A percentile compares a stretch with the other conserved stretches of the same genome.
Evolutionary conservation across 495 filamentous ascomycete genomes (phyloP).

Genomic region (Talaromyces stipitatus): DNA sequence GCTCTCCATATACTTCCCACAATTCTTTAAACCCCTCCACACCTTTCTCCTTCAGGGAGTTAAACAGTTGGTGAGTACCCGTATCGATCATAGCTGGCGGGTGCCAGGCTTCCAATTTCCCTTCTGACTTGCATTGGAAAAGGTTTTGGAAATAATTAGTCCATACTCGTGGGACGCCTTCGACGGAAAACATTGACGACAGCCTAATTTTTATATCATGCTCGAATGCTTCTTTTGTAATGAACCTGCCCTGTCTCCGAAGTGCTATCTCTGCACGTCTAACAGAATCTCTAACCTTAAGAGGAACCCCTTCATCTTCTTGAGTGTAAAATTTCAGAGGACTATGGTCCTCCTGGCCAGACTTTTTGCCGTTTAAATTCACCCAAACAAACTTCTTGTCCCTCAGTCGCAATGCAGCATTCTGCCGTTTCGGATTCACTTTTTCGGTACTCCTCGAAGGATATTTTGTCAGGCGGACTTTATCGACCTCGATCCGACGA

Average conservation of each 20-base stretch:
- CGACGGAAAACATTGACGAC: slow-evolving; percentile 17
- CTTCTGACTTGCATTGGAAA: slow-evolving; percentile 16
- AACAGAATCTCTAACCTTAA: slow-evolving; percentile 1
- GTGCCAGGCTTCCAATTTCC: slow-evolving; percentile 9
- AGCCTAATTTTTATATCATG: slow-evolving; percentile 13
- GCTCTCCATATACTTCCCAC: slow-evolving; percentile 29
- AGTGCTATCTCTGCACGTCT: slow-evolving; percentile 14
- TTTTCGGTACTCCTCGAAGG: neutral
- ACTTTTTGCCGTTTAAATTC: neutral
- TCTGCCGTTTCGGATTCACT: neutral
- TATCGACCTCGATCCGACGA: neutral
- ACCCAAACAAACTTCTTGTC: neutral
- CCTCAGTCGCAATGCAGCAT: neutral
- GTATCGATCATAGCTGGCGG: slow-evolving; percentile 10
- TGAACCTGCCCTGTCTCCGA: slow-evolving; percentile 9
- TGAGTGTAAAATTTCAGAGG: neutral
- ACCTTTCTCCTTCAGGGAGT: slow-evolving; percentile 16
- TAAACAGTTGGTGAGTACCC: slow-evolving; percentile 15
- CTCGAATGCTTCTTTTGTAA: slow-evolving; percentile 13
- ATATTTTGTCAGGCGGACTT: neutral
- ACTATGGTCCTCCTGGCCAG: too few relatives aligned
- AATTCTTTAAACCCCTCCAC: slow-evolving; percentile 26
- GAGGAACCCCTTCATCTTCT: neutral
- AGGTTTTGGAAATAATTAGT: slow-evolving; percentile 17
- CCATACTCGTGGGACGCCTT: slow-evolving; percentile 19